Conservation (phyloP, 257 asterid species). For the Lycium ferocissimum region DNA sequence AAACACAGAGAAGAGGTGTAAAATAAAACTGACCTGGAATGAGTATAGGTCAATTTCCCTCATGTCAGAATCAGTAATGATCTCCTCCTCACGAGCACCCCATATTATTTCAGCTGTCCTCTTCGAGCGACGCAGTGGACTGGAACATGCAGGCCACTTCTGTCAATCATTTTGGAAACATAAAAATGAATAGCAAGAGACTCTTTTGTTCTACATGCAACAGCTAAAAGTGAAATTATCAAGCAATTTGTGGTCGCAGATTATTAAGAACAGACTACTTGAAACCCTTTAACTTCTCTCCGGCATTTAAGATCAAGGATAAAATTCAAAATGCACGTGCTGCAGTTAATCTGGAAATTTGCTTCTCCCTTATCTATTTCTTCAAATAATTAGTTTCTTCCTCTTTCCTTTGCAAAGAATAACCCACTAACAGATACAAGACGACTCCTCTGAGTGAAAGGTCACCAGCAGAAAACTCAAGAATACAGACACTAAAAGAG, state of each 20-base stretch:
- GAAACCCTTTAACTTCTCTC: slow-evolving; percentile 16
- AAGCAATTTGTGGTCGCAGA: not conserved
- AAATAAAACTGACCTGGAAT: slow-evolving; percentile 71
- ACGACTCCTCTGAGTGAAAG: not conserved
- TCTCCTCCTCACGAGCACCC: slow-evolving; percentile 74
- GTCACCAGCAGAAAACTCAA: not conserved
- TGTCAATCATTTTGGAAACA: slow-evolving; percentile 35
- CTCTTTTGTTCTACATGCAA: slow-evolving; percentile 17
- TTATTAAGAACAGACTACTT: slow-evolving; percentile 6
- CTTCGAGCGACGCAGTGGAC: slow-evolving; percentile 89
- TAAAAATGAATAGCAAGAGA: slow-evolving; percentile 21
- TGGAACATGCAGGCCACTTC: slow-evolving; percentile 45
- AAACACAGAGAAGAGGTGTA: not conserved
- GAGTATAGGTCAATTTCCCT: slow-evolving; percentile 96
- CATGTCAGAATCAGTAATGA: slow-evolving; percentile 73
- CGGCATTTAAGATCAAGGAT: not conserved
- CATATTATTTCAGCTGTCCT: slow-evolving; percentile 97
- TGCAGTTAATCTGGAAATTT: not conserved
- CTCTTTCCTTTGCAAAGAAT: not conserved
- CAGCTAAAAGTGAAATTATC: not conserved
- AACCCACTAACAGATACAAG: not conserved
- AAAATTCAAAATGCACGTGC: not conserved
- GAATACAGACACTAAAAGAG: not conserved
- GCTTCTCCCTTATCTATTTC: slow-evolving; percentile 13
- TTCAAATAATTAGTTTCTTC: not conserved